Conservation (phyloP, 2,329 filamentous ascomycete genomes). For the Diaporthe destruens region DNA sequence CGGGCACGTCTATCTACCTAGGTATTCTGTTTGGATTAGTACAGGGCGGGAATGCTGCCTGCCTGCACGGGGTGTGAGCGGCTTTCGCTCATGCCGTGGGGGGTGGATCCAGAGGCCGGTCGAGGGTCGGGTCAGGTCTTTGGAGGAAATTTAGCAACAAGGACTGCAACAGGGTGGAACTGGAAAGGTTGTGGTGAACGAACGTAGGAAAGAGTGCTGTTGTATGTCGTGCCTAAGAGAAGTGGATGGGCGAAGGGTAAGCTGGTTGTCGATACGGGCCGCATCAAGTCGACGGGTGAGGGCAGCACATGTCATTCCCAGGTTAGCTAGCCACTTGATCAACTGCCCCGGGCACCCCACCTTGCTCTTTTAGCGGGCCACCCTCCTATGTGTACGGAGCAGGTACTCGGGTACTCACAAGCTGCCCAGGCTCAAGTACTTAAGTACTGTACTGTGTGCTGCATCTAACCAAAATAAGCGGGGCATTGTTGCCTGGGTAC, state of each 20-base stretch:
- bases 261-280: slow-evolving; percentile 3
- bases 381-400: neutral
- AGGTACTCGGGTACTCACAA: neutral
- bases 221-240: neutral
- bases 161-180: neutral
- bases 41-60: slow-evolving; percentile 16
- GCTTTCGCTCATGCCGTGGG: slow-evolving; percentile 15
- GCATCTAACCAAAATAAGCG: neutral
- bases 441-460: too few relatives aligned
- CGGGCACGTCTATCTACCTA: neutral
- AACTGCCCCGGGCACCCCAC: slow-evolving; percentile 21
- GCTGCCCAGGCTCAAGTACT: neutral
- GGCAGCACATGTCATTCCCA: slow-evolving; percentile 30
- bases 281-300: neutral
- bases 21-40: slow-evolving; percentile 17
- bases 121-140: neutral
- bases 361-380: slow-evolving; percentile 2
- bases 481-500: neutral
- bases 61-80: slow-evolving; percentile 13
- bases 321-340: slow-evolving; percentile 27
- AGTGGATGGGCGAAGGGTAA: neutral
- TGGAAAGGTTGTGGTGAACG: neutral
- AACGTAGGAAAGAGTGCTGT: neutral
- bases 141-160: neutral
- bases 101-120: neutral